Evolutionary conservation across 352 stramenopile species (phyloP).

Genomic region (Phytophthora europaea): DNA sequence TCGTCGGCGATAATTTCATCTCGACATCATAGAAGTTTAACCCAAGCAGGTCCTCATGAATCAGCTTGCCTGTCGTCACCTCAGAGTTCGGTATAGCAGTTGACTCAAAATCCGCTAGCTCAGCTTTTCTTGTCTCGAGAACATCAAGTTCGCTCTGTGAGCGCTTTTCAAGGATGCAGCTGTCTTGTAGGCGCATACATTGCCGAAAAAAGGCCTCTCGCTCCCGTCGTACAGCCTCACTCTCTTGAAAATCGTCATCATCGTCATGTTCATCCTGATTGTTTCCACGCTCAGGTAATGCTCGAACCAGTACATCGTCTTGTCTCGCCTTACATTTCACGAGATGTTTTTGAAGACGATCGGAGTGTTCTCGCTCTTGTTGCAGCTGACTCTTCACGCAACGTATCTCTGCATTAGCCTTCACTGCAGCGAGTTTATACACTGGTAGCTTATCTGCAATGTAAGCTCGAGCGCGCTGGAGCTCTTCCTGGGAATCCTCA

Average conservation of each 20-base stretch:
- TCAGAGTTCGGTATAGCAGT: neutral
- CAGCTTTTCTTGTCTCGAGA: neutral
- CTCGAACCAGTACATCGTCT: constrained; percentile 25
- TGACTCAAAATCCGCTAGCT: neutral
- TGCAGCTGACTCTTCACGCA: constrained; percentile 50
- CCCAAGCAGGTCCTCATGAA: constrained; percentile 14
- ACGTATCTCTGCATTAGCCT: constrained; percentile 48
- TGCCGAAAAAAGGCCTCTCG: constrained; percentile 31
- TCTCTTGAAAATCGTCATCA: constrained; percentile 4
- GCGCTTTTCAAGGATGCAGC: neutral
- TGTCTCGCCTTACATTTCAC: constrained; percentile 35
- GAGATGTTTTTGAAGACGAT: constrained; percentile 41
- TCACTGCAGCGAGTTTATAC: constrained; percentile 46
- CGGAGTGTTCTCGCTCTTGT: constrained; percentile 45
- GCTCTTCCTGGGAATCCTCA: constrained; percentile 18
- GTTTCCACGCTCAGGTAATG: constrained; percentile 10
- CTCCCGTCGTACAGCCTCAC: constrained; percentile 11
- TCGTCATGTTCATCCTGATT: constrained; percentile 11
- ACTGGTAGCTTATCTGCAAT: constrained; percentile 37
- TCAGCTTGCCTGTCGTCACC: neutral
- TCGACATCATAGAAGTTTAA: constrained; percentile 8
- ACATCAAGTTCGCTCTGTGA: neutral
- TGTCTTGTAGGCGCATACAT: constrained; percentile 12
- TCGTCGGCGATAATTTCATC: constrained; percentile 2
- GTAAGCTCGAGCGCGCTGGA: constrained; percentile 17